phyloP scores from a whole-genome alignment of 805 yeast species.

The Myxozyma udenii region DNA sequence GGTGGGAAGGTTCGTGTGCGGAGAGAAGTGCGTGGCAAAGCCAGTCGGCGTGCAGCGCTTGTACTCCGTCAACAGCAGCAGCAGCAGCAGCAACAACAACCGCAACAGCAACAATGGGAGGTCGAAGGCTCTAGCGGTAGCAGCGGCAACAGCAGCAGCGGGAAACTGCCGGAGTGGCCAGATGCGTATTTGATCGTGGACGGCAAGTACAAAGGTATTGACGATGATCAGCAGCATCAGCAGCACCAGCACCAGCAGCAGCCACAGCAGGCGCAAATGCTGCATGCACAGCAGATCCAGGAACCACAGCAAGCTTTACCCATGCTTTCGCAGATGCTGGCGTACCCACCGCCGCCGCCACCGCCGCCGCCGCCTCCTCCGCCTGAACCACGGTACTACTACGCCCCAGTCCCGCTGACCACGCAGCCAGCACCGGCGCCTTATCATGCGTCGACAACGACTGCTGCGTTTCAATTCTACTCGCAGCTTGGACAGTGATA shows the following conservation, averaged over 20 bases:
- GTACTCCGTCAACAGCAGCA: slow-evolving; percentile 8
- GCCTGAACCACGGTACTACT: no score
- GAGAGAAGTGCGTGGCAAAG: slow-evolving; percentile 31
- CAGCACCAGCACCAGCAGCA: no score
- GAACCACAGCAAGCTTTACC: no score
- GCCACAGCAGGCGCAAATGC: no score
- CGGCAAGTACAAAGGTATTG: neutral
- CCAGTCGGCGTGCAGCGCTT: neutral
- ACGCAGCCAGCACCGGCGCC: no score
- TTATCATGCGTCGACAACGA: neutral
- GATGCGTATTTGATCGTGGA: neutral
- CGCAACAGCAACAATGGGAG: neutral
- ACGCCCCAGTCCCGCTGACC: no score
- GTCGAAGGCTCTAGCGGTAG: slow-evolving; percentile 3
- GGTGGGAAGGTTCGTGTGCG: slow-evolving; percentile 37
- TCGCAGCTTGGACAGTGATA: no score
- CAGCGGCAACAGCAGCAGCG: slow-evolving; percentile 1
- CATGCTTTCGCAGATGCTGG: no score
- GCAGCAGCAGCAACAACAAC: slow-evolving; percentile 11
- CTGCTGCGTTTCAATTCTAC: neutral
- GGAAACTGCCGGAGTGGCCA: neutral
- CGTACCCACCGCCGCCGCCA: no score
- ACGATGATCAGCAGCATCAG: no score
- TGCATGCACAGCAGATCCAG: no score
- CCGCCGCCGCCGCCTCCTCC: no score